Base-by-base conservation (phyloP, 2,329 filamentous ascomycete species). In the Pyrenochaeta sp. region DNA sequence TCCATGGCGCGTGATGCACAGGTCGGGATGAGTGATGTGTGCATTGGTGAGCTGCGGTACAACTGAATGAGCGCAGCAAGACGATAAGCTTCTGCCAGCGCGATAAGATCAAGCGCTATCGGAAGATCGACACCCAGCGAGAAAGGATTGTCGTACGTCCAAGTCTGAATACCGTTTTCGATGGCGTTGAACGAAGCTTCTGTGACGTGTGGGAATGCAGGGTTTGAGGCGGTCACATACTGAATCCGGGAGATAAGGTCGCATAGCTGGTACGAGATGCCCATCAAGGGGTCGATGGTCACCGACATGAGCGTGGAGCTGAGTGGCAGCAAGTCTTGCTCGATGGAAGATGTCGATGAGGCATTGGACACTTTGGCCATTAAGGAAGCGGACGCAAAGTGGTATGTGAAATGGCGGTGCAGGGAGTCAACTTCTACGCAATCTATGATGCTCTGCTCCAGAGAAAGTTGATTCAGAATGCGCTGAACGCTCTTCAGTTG, bases 201-300 rank as follows among this genome's bases (percentile, higher is more conserved):
- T 5, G 71, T 71, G 19, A 74, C 65, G 22, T 70, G 64, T 1
- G 73, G 74, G 50, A 76, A 77, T 2, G 73, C 72, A 5, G 73
- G 69, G 37, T 69, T 68, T n/a, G 67, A 58, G 2, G 66, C 61
- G n/a, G 66, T 72, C 2, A 77, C 66, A 42, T 74, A 75, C 57
- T 73, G 73, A 7, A 77, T 77, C 13, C 71, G 68, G 25, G 67
- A 69, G 45, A 76, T 75, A 5, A 75, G 62, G 7, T 71, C 66
- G 58, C 72, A 77, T 8, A 77, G 59, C 47, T 75, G 66, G 48
- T 76, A 76, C 4, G 69, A 67, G 7, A 77, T 74, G 12, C 74
- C 74, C 74, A 77, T 77, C 4, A 77, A 58, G 2, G 74, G 74
- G 49, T 77, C 74, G 28, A 77, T 72, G 2, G 70, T 74, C 40